Conservation (phyloP, 805 yeast species). For the Diddensiella caesifluorescens region DNA sequence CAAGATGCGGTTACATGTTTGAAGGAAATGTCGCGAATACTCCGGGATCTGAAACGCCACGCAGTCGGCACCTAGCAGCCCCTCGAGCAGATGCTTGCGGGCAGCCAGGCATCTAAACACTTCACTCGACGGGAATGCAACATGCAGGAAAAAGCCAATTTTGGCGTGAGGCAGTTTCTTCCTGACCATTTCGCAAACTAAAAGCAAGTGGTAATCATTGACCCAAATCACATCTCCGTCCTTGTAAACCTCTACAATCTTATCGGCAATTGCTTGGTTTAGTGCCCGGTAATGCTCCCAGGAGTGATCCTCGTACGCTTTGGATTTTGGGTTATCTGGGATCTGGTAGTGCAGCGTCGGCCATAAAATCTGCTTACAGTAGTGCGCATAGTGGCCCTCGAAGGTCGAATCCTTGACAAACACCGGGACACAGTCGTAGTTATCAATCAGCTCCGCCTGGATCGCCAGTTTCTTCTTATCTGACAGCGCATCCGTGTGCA, state of each 20-base stretch:
- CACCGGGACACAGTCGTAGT: conserved; percentile 57
- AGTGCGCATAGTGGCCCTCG: conserved; percentile 85
- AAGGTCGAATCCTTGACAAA: conserved; percentile 73
- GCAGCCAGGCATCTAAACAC: conserved; percentile 93
- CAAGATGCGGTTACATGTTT: conserved; percentile 78
- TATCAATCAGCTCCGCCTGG: conserved; percentile 36
- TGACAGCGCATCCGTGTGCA: conserved; percentile 83
- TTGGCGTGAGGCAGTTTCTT: conserved; percentile 70
- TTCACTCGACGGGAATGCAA: conserved; percentile 92
- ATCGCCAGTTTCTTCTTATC: conserved; percentile 50
- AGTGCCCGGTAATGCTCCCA: conserved; percentile 78
- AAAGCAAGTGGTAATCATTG: conserved; percentile 86
- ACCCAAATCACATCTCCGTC: conserved; percentile 82
- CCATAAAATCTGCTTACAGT: conserved; percentile 93
- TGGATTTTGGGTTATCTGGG: conserved; percentile 90
- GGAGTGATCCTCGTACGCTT: conserved; percentile 92
- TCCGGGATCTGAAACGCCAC: conserved; percentile 89
- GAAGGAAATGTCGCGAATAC: conserved; percentile 88
- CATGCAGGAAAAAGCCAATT: conserved; percentile 88
- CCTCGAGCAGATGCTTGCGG: conserved; percentile 66
- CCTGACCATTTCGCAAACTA: conserved; percentile 82
- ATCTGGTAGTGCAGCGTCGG: conserved; percentile 92
- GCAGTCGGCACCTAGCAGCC: conserved; percentile 83
- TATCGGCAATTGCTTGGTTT: conserved; percentile 76
- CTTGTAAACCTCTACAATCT: conserved; percentile 59